These are phyloP conservation scores for Forsythia viridissima DNA, from an alignment of 257 asterid genomes.

Conservation along the genomic window DNA sequence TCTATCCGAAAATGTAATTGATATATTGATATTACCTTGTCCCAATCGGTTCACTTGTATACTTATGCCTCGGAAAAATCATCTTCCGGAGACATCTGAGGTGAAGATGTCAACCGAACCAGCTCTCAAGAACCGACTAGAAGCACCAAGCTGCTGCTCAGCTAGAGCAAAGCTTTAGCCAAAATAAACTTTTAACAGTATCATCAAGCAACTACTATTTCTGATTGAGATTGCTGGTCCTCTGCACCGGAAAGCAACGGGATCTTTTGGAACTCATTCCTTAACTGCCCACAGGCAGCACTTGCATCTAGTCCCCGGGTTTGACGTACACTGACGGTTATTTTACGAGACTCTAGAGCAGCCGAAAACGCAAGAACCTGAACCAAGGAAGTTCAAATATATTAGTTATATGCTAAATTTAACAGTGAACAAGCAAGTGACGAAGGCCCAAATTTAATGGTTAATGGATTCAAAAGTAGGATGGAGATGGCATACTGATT, in stretches of 20 bases:
- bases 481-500: slow-evolving; percentile 49
- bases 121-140: background rate
- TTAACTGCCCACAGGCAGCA: slow-evolving; percentile 96
- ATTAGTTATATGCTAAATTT: background rate
- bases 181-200: background rate
- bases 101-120: background rate
- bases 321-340: slow-evolving; percentile 85
- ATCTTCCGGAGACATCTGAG: background rate
- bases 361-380: slow-evolving; percentile 79
- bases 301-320: slow-evolving; percentile 95
- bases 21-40: background rate
- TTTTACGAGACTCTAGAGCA: slow-evolving; percentile 77
- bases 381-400: slow-evolving; percentile 17
- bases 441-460: background rate
- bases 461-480: slow-evolving; percentile 9
- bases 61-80: background rate
- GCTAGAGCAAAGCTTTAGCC: slow-evolving; percentile 5
- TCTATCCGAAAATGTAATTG: background rate
- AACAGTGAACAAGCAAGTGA: background rate
- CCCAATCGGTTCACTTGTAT: background rate
- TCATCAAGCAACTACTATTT: slow-evolving; percentile 57
- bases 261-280: slow-evolving; percentile 79
- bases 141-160: background rate
- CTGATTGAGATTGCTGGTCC: slow-evolving; percentile 42
- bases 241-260: slow-evolving; percentile 52